phyloP scores from a whole-genome alignment of 768 basidiomycete species.

The Lentinula raphanica region DNA sequence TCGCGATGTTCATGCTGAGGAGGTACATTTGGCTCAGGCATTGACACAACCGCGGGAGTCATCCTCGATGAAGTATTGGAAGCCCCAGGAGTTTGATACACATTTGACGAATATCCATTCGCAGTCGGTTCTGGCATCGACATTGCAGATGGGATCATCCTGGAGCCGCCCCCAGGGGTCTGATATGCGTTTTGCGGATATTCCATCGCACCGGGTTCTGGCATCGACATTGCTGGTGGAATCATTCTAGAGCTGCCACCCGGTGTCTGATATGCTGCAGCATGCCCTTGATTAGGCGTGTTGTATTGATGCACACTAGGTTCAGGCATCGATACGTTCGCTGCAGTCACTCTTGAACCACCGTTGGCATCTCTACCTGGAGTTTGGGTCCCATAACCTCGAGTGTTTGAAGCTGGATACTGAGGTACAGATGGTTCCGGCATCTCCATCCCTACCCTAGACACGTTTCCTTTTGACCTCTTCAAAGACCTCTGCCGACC shows the following conservation, averaged over 20 bases:
- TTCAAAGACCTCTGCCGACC: not conserved
- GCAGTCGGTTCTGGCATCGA: not conserved
- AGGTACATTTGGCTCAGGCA: not conserved
- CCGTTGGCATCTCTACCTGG: not conserved
- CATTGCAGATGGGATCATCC: not conserved
- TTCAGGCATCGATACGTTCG: not conserved
- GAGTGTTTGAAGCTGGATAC: not conserved
- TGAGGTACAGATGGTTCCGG: not conserved
- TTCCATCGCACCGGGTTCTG: not conserved
- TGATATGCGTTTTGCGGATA: not conserved
- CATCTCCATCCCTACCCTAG: not conserved
- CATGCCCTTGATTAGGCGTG: not conserved
- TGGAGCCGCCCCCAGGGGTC: not conserved
- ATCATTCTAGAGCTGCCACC: not conserved
- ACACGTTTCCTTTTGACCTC: not conserved
- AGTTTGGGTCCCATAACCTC: not conserved
- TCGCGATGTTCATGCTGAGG: not conserved
- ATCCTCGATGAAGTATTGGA: not conserved
- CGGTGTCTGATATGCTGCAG: not conserved
- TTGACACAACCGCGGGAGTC: not conserved
- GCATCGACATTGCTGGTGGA: not conserved
- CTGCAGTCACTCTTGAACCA: not conserved
- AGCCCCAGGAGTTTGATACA: not conserved
- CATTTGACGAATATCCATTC: not conserved
- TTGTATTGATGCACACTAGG: not conserved